phyloP scores from a whole-genome alignment of 305 asterid species.

The Galium porrigens region DNA sequence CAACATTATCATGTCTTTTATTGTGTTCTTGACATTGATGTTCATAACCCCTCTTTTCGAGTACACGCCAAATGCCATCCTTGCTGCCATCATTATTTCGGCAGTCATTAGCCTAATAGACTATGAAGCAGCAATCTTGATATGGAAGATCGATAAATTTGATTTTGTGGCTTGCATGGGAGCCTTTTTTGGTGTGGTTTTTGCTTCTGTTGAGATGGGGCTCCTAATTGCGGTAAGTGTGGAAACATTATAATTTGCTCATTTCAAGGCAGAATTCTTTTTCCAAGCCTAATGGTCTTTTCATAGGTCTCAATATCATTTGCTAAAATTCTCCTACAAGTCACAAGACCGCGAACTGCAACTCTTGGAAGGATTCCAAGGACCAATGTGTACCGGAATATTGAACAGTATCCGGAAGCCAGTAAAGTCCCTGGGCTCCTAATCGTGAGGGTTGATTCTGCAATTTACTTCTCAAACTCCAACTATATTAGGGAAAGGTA shows the following conservation, averaged over 20 bases:
- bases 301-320: constrained; percentile 49
- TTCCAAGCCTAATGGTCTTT: not conserved
- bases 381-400: constrained; percentile 56
- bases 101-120: constrained; percentile 50
- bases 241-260: not conserved
- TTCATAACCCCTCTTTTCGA: constrained; percentile 49
- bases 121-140: constrained; percentile 31
- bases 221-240: constrained; percentile 42
- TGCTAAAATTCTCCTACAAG: constrained; percentile 75
- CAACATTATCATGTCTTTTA: constrained; percentile 51
- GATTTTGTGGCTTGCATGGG: constrained; percentile 69
- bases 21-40: constrained; percentile 38
- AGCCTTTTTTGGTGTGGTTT: constrained; percentile 56
- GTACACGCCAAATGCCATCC: constrained; percentile 63
- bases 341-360: constrained; percentile 66
- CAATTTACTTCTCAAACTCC: constrained; percentile 78
- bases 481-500: constrained; percentile 67
- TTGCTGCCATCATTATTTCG: constrained; percentile 49
- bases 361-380: constrained; percentile 57
- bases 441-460: constrained; percentile 66
- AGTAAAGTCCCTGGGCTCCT: constrained; percentile 48
- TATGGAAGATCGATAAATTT: constrained; percentile 59
- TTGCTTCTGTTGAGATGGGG: constrained; percentile 50
- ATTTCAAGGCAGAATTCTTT: not conserved
- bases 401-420: constrained; percentile 71